Base-by-base conservation (phyloP, 768 basidiomycete genomes). In the Suillus brevipes region DNA sequence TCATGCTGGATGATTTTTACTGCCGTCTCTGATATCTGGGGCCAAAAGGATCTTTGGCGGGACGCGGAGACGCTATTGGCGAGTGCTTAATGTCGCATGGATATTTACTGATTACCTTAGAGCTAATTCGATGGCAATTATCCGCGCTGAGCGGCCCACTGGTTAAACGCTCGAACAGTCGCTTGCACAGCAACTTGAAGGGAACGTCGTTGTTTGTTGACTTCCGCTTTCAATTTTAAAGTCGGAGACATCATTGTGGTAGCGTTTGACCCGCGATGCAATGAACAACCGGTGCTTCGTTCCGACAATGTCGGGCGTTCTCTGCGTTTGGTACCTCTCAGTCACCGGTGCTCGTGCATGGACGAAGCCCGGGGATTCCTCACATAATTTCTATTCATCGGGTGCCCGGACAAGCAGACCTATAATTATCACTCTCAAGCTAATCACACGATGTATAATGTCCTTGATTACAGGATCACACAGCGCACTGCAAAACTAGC, bases 1-100 rank as follows among this genome's bases (percentile, higher is more conserved):
- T 84, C 89, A 10, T 91, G 90, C 71, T 95, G 93, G 93, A 81
- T 94, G 66, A 79, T 92, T 43, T 79, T 94, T 6, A 78, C 87
- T 7, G 84, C 84, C 2, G 78, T 94, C 56, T 82, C 84, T 31
- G 84, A 83, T 23, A 74, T 89, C 3, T 95, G 93, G 93, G 88
- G 85, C 28, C 93, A 95, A 78, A 82, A 79, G 60, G 93, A 95
- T 73, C 76, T 95, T 49, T 95, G 92, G 92, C 78, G 78, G 75
- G 92, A 94, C 71, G 91, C 89, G 25, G 86, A 88, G 70, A 78
- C 76, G n/a, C 78, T 81, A 67, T 70, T 91, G 64, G 64, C 71
- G 20, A 43, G 59, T 64, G 57, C 59, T 52, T 71, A 69, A 37
- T 31, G 28, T 31, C 12, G 10, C 4, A 43, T 20, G 38, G 58